Conservation (phyloP, 768 basidiomycete genomes). For the Hysterangium stoloniferum region DNA sequence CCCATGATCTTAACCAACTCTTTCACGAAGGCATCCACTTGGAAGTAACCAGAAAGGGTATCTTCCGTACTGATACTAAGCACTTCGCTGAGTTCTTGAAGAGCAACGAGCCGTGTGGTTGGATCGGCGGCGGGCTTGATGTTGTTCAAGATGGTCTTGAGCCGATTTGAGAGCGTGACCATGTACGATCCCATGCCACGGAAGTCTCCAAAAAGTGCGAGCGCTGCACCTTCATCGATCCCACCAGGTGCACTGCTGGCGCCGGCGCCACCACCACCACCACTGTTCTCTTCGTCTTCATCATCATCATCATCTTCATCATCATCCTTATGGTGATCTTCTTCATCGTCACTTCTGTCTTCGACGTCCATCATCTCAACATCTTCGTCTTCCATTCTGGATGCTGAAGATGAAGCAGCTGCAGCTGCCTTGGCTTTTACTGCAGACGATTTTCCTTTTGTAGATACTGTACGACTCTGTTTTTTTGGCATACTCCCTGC, state of each 20-base stretch:
- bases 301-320: conserved; percentile 37
- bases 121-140: conserved; percentile 81
- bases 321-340: conserved; percentile 41
- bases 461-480: conserved; percentile 56
- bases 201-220: conserved; percentile 56
- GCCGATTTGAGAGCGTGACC: conserved; percentile 77
- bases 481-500: conserved; percentile 61
- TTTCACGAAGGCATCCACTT: conserved; percentile 83
- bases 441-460: conserved; percentile 45
- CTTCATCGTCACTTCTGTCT: conserved; percentile 41
- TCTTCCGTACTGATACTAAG: conserved; percentile 97
- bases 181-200: conserved; percentile 88
- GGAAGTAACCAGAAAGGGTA: conserved; percentile 92
- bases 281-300: conserved; percentile 25
- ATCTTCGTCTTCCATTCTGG: conserved; percentile 61
- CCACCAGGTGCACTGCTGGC: conserved; percentile 28
- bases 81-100: conserved; percentile 92
- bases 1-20: conserved; percentile 90
- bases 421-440: conserved; percentile 26
- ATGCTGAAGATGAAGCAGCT: conserved; percentile 36
- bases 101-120: conserved; percentile 76
- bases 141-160: conserved; percentile 86
- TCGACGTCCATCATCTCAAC: conserved; percentile 70
- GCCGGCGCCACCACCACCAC: conserved; percentile 26
- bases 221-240: conserved; percentile 34